Base-by-base conservation (phyloP, 169 alveolate genomes). In the Eimeria maxima region DNA sequence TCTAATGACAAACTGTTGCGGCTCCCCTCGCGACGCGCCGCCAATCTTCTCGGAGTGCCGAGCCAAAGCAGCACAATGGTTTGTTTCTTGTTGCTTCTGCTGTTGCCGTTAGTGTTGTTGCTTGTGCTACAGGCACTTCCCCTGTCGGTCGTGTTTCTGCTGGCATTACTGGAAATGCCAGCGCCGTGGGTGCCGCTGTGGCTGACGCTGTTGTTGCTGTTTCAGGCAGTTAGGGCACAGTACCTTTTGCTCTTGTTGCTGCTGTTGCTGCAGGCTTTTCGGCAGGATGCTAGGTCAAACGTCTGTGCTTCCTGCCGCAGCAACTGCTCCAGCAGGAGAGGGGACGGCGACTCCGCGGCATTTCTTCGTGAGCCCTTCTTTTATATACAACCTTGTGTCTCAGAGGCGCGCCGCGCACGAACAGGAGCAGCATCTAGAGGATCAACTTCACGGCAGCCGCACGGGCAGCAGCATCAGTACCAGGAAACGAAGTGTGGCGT, bases 61-160 rank as follows among this genome's bases (percentile, higher is more conserved):
- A 81, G 69, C 45, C 50, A 81, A 81, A 81, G 90, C 90, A 14
- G 90, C 90, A 50, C 90, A 81, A 13, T 81, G 90, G 90, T 81
- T 29, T 45, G 90, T 50, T 27, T 4, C 67, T 45, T 18, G 89
- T 42, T 47, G 55, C 6, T 78, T 29, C 60, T 42, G 67, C 45
- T 78, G 89, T 27, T n/a, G 14, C 47, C 16, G 13, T 50, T 50
- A 71, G 53, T 47, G 90, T 14, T 53, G 63, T 3, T 50, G 44
- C 42, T 45, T 13, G 11, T 63, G 73, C 73, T 24, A 18, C 11
- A 63, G 38, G 3, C 14, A 22, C 27, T 7, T 20, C 20, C 29
- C 47, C 78, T 24, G 69, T 60, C 38, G 60, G 42, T 6, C 13
- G 53, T n/a, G 93, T 4, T 27, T 76, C 24, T 20, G 33, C 5